Base-by-base conservation (phyloP, 2,329 filamentous ascomycete species). In the Phaeosphaeria sp. region DNA sequence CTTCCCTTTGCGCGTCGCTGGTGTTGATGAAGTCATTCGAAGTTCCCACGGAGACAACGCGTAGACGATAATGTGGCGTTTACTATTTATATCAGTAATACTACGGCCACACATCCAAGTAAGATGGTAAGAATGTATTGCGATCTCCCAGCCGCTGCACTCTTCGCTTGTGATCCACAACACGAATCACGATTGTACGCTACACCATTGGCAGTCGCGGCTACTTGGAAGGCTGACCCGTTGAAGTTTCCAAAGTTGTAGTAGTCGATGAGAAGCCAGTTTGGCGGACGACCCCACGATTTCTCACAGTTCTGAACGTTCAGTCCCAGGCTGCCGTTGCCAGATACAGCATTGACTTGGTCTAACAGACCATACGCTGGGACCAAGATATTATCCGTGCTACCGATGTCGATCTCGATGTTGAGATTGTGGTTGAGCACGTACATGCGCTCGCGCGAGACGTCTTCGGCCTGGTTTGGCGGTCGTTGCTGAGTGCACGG, bases 381-480 rank as follows among this genome's bases (percentile, higher is more conserved):
- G 15, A 77, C 65, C 9, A 77, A 61, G 30, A 76, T 83, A n/a
- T 42, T 27, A 79, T 88, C 86, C 36, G 39, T 8, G 20, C 60
- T 59, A 3, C 55, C 33, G 1, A 68, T 45, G 3, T 24, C 43
- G n/a, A 74, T 53, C 3, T 83, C 80, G 57, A 89, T 84, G 75
- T 97, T 97, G 57, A 97, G 84, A 74, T 97, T 97, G 80, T 97
- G 93, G 78, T 97, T 97, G 69, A 90, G 86, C 71, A 97, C 84
- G 74, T 93, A 96, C 77, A 96, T 83, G 44, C 88, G 84, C 27
- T 88, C 81, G 56, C 81, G 80, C 0, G 73, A 73, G 7, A 86
- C 82, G 2, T 83, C 77, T 0, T 74, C 70, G 2, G 79, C 69
- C 56, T 96, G 79, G 44, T 85, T 80, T 0, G 91, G 91, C 0